Base-by-base conservation (phyloP, 192 early-diverging fungal genomes). In the Lobosporangium transversale region DNA sequence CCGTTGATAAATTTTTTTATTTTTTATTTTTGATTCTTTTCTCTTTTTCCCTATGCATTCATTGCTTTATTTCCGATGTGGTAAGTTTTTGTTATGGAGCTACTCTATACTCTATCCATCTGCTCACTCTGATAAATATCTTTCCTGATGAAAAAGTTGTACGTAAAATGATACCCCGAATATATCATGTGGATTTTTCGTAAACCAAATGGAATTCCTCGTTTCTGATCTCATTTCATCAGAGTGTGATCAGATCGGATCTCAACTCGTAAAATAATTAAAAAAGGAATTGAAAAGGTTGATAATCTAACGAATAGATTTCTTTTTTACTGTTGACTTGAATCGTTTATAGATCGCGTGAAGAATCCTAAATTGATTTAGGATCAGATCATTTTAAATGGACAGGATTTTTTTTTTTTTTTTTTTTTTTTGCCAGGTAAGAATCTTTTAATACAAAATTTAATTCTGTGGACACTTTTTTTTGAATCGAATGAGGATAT, bases 191-290 rank as follows among this genome's bases (percentile, higher is more conserved):
- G 73, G 73, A 76, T 67, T 53, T 62, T 62, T 48, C 73, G 73
- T 76, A 76, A 67, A 76, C 71, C 49, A 61, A 76, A 76, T 76
- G 73, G 73, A 76, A 76, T 76, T 76, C 73, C 73, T 76, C 73
- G 73, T 76, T 76, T 76, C 73, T 76, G 73, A 76, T 44, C 73
- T 56, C 45, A 40, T 48, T 30, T 54, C 54, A 40, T 37, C 54
- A 18, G 17, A 23, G 48, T 23, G 4, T 14, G 17, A 24, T 24
- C 5, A 50, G 24, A 50, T 50, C 48, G 21, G 48, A 50, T 24
- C 48, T 40, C 37, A 14, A 14, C 37, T 40, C 14, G 37, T 40
- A 14, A 40, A 14, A 40, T n/a, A n/a, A n/a, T n/a, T n/a, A n/a
- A n/a, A n/a, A n/a, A n/a, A n/a, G n/a, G n/a, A n/a, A n/a, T n/a